phyloP scores from a whole-genome alignment of 2,329 filamentous ascomycete species.

The Fusarium armeniacum region DNA sequence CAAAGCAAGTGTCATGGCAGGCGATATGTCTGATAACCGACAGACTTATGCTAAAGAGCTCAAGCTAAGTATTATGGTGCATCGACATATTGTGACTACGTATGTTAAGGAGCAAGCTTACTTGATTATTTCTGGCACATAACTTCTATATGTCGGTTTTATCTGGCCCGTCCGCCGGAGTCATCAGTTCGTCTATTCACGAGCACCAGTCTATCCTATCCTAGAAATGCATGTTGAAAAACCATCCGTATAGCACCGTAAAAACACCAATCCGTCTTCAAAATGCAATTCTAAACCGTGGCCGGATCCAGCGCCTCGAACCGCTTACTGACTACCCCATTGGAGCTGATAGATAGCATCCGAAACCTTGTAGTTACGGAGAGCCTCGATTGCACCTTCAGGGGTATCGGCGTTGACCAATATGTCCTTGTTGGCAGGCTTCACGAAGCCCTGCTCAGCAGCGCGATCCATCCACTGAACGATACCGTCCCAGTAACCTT shows the following conservation, averaged over 20 bases:
- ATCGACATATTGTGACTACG: not conserved
- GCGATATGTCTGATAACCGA: not conserved
- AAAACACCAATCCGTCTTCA: conserved; percentile 39
- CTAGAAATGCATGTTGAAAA: conserved; percentile 25
- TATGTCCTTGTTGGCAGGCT: conserved; percentile 77
- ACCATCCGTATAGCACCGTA: conserved; percentile 25
- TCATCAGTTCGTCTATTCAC: conserved; percentile 48
- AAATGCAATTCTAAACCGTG: conserved; percentile 23
- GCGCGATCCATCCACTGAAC: conserved; percentile 84
- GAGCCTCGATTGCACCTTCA: conserved; percentile 77
- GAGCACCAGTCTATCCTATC: conserved; percentile 41
- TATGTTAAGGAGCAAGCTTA: not conserved
- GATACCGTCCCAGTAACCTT: conserved; percentile 93
- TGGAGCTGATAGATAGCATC: conserved; percentile 82
- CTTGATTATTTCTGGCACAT: not conserved
- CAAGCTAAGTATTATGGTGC: not conserved
- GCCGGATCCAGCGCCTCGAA: conserved; percentile 28
- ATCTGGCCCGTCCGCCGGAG: not conserved
- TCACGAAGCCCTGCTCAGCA: conserved; percentile 83
- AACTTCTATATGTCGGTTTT: not conserved
- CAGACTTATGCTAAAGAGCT: not conserved
- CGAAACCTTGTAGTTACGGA: conserved; percentile 82
- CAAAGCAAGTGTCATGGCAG: conserved; percentile 23
- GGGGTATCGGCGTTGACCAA: conserved; percentile 80
- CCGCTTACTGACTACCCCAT: conserved; percentile 77